phyloP scores from a whole-genome alignment of 2,329 filamentous ascomycete species.

The Decorospora gaudefroyi region DNA sequence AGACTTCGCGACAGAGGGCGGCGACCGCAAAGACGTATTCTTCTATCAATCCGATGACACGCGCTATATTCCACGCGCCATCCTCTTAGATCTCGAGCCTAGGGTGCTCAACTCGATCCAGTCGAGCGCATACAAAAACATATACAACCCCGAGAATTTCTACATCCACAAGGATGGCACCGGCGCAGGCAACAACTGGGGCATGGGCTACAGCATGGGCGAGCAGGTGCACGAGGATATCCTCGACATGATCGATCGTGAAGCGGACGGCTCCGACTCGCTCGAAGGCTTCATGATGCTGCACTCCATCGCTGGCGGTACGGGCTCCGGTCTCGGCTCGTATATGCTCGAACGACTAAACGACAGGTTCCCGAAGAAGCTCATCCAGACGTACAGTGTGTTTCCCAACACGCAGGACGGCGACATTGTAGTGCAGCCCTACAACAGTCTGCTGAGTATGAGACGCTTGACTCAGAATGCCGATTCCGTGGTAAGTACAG shows the following conservation, averaged over 20 bases:
- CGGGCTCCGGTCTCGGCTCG: constrained; percentile 91
- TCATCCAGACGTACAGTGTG: constrained; percentile 98
- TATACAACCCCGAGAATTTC: constrained; percentile 99
- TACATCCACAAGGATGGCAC: constrained; percentile 93
- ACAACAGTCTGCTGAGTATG: constrained; percentile 95
- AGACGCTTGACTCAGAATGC: constrained; percentile 91
- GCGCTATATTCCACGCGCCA: constrained; percentile 94
- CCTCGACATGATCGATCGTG: constrained; percentile 98
- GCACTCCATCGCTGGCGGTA: constrained; percentile 96
- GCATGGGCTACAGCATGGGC: constrained; percentile 90
- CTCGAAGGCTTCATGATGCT: constrained; percentile 99
- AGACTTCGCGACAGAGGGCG: constrained; percentile 96
- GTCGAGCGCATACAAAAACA: constrained; percentile 92
- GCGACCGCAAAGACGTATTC: constrained; percentile 98
- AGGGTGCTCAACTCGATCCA: constrained; percentile 92
- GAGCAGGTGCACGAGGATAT: constrained; percentile 94
- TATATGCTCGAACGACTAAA: constrained; percentile 95
- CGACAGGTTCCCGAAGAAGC: constrained; percentile 96
- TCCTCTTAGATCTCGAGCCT: constrained; percentile 92
- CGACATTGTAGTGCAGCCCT: constrained; percentile 96
- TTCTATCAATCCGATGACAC: constrained; percentile 99
- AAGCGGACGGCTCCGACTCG: constrained; percentile 96
- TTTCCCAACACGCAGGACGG: constrained; percentile 91
- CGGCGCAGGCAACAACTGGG: constrained; percentile 98
- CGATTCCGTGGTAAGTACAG: constrained; percentile 75